Percentiles rank a stretch among this genome's conserved stretches.
phyloP scores from a whole-genome alignment of 306 rosid genomes.

The Prunus campanulata region DNA sequence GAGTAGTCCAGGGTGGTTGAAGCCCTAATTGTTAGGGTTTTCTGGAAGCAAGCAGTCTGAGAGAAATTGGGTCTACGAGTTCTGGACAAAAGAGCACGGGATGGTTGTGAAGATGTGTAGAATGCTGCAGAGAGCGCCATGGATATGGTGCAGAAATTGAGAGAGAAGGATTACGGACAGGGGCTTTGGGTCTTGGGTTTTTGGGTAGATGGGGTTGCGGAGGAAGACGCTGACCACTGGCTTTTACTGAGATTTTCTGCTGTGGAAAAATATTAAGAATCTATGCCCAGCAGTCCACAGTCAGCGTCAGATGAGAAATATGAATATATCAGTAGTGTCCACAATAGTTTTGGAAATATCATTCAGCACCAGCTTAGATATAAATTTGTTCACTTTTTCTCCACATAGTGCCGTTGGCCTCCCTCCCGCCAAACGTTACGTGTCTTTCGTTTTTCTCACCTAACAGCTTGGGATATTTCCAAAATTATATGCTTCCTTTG shows the following conservation, averaged over 20 bases:
- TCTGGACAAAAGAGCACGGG: conserved; percentile 33
- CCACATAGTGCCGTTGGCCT: neutral
- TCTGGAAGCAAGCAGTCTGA: conserved; percentile 30
- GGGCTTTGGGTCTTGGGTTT: neutral
- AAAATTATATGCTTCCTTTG: neutral
- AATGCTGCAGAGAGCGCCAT: conserved; percentile 74
- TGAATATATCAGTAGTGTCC: neutral
- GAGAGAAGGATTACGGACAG: conserved; percentile 29
- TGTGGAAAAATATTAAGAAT: neutral
- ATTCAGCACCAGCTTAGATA: neutral
- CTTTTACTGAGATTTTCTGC: conserved; percentile 17
- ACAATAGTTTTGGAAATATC: neutral
- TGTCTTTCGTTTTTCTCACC: neutral
- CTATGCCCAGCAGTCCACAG: neutral
- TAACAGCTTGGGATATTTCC: neutral
- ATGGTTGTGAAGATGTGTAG: conserved; percentile 47
- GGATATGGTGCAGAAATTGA: conserved; percentile 19
- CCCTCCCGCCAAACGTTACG: neutral
- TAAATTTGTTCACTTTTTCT: neutral
- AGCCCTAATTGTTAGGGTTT: conserved; percentile 54
- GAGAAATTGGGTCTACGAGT: conserved; percentile 37
- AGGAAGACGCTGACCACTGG: conserved; percentile 33
- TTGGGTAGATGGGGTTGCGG: neutral
- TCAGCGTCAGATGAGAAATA: neutral
- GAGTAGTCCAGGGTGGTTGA: conserved; percentile 74